These are phyloP conservation scores for Sporisorium scitamineum DNA, from an alignment of 1,284 basidiomycete genomes.

Conservation along the genomic window DNA sequence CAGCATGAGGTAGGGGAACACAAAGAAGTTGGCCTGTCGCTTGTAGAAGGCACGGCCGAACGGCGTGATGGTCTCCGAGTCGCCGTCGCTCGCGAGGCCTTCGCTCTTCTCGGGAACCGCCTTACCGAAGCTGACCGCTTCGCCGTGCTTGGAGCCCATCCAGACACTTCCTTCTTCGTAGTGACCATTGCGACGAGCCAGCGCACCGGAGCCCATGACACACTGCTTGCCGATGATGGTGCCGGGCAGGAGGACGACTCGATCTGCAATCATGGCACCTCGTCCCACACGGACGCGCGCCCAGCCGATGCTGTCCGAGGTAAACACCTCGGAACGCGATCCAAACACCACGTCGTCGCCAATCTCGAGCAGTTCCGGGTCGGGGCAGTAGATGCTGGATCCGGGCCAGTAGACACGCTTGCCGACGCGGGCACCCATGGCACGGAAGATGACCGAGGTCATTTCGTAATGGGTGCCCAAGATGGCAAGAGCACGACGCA, in stretches of 20 bases:
- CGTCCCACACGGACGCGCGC: constrained; percentile 67
- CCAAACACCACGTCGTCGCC: constrained; percentile 69
- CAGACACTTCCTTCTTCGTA: constrained; percentile 69
- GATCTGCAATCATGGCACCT: constrained; percentile 69
- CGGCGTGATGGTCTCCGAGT: constrained; percentile 67
- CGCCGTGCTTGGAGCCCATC: constrained; percentile 69
- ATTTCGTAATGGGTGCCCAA: constrained; percentile 69
- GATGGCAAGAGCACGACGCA: constrained; percentile 64
- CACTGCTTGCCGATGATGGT: constrained; percentile 67
- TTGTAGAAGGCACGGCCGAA: constrained; percentile 69
- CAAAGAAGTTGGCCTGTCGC: constrained; percentile 68
- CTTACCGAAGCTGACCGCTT: constrained; percentile 68
- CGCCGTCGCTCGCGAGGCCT: constrained; percentile 26
- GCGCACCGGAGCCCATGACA: constrained; percentile 69
- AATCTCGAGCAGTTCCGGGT: constrained; percentile 68
- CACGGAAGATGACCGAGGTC: constrained; percentile 68
- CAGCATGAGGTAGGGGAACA: constrained; percentile 68
- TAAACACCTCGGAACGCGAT: constrained; percentile 68
- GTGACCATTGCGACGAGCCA: constrained; percentile 66
- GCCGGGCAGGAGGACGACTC: constrained; percentile 67
- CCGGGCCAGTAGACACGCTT: constrained; percentile 69
- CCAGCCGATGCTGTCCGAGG: constrained; percentile 68
- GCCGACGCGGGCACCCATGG: constrained; percentile 68
- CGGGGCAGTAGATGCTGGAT: constrained; percentile 68
- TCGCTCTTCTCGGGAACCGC: constrained; percentile 58